Base-by-base conservation (phyloP, 2,329 filamentous ascomycete species). In the Amauroascus verrucosus region DNA sequence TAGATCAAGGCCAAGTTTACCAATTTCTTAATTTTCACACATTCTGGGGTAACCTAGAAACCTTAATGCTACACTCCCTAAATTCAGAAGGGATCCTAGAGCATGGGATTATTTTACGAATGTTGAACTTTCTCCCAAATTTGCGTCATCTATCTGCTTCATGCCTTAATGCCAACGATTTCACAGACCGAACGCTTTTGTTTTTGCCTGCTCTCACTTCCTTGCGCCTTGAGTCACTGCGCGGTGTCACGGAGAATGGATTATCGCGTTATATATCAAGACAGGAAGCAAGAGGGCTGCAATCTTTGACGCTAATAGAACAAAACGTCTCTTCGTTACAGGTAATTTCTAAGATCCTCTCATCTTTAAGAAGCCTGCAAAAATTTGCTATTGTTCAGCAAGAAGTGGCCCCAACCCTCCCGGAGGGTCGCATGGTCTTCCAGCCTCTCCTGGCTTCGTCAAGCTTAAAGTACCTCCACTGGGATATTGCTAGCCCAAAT, bases 211-310 rank as follows among this genome's bases (percentile, higher is more conserved):
- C 73, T 1, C 62, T 82, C 11, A 67, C 70, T 33, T 79, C 76
- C 0, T 67, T 82, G 11, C 72, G 79, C 2, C 69, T 83, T 28
- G 77, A 82, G 58, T 72, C 74, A 47, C 68, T 82, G 7, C 70
- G 70, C 8, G 80, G 79, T 2, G 62, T 83, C 41, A 79, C 76
- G 2, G 79, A 81, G 55, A 69, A 72, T 41, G 79, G 79, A 9
- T 65, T 83, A 30, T 68, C 73, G 7, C 73, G 75, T 35, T 78
- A 79, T 57, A 68, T 73, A 5, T 71, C 70, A 11, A 75, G 74
- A 5, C 66, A 69, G 2, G 69, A 73, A 40, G 73, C 75, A 7
- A 63, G 57, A 2, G 67, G 68, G 0, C 64, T 82, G 6, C 66
- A 72, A 53, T 71, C 66, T 0, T 64, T 83, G 33, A 70, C 70